Conservation (phyloP, 1,284 basidiomycete species). For the Puccinia triticina region DNA sequence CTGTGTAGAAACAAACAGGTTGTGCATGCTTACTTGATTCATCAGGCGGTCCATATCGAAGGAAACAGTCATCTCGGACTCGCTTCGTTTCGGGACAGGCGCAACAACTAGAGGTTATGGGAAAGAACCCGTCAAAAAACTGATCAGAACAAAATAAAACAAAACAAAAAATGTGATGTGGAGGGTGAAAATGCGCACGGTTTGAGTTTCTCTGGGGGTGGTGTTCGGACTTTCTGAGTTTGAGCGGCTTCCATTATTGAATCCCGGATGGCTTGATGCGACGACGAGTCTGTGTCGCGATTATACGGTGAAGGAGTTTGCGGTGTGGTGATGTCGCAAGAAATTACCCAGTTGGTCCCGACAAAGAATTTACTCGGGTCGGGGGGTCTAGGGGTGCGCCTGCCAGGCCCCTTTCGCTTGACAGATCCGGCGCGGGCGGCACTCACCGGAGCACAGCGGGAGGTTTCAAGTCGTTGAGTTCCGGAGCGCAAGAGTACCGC, state of each 20-base stretch:
- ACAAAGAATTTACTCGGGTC: too few species aligned
- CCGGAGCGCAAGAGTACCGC: too few species aligned
- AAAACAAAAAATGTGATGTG: background rate
- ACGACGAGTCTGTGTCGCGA: background rate
- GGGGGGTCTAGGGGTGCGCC: too few species aligned
- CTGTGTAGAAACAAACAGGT: background rate
- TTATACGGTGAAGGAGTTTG: too few species aligned
- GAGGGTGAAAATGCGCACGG: background rate
- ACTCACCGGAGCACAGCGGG: too few species aligned
- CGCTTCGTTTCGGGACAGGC: constrained; percentile 50
- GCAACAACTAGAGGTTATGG: constrained; percentile 27
- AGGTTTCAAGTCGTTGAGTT: too few species aligned
- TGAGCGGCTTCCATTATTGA: constrained; percentile 17
- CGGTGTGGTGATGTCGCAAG: too few species aligned
- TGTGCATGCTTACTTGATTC: constrained; percentile 39
- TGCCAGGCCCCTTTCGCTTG: too few species aligned
- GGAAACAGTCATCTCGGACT: constrained; percentile 46
- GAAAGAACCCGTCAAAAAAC: background rate
- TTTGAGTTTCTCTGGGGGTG: constrained; percentile 18
- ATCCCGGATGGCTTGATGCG: background rate
- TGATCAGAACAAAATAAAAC: background rate
- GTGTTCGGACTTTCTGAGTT: background rate
- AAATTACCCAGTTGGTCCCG: too few species aligned
- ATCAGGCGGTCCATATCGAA: constrained; percentile 47
- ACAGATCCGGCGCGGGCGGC: too few species aligned